phyloP scores from a whole-genome alignment of 2,329 filamentous ascomycete species.

The Penicillium sp. region DNA sequence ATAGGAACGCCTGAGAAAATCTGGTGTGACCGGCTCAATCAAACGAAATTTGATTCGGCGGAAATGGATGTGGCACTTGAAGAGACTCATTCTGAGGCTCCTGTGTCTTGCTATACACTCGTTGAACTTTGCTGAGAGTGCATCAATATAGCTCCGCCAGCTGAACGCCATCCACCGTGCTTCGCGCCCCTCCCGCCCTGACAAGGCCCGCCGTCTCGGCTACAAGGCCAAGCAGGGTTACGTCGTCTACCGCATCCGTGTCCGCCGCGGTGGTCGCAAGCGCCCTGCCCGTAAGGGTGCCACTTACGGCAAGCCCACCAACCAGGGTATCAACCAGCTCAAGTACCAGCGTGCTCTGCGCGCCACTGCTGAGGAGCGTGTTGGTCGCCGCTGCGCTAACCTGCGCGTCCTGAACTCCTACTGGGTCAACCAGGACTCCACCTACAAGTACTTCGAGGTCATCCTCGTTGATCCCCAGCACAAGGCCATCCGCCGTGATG shows the following conservation, averaged over 20 bases:
- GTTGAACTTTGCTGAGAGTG: constrained; percentile 99
- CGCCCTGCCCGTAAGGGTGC: constrained; percentile 93
- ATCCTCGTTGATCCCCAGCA: constrained; percentile 99
- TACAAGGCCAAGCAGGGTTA: constrained; percentile 99
- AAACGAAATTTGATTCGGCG: constrained; percentile 33
- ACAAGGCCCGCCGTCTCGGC: constrained; percentile 99
- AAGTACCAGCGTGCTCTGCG: constrained; percentile 99
- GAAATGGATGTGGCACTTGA: constrained; percentile 48
- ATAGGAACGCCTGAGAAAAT: constrained; percentile 28
- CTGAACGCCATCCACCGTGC: constrained; percentile 99
- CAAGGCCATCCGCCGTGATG: constrained; percentile 98
- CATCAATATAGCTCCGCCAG: constrained; percentile 99
- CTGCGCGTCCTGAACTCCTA: constrained; percentile 99
- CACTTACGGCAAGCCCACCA: constrained; percentile 99
- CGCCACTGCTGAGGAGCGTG: constrained; percentile 98
- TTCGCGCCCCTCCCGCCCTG: constrained; percentile 94
- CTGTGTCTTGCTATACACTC: constrained; percentile 85
- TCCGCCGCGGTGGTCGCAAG: constrained; percentile 99
- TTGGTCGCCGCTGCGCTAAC: constrained; percentile 98
- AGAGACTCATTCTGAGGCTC: constrained; percentile 28
- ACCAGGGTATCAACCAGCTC: constrained; percentile 99
- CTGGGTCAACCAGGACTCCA: constrained; percentile 99
- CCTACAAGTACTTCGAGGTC: constrained; percentile 99
- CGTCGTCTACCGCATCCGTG: constrained; percentile 99
- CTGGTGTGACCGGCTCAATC: constrained; percentile 34